Evolutionary conservation across 225 moss, liverwort and hornwort genomes (phyloP).

Genomic region (Straminergon stramineum): DNA sequence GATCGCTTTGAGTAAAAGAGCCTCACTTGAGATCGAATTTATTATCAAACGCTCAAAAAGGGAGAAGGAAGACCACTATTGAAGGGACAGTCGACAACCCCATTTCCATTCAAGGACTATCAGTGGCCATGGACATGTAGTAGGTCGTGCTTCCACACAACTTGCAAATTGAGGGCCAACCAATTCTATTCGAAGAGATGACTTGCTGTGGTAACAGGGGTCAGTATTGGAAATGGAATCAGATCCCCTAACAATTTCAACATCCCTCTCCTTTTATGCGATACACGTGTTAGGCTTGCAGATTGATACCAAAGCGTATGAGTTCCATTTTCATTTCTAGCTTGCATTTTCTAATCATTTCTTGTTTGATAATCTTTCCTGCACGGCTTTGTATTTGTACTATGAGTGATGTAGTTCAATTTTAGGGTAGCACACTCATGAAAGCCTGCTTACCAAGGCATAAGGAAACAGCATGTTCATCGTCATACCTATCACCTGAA

Average conservation of each 20-base stretch:
- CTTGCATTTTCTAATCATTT: neutral
- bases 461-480: neutral
- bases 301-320: neutral
- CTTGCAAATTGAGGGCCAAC: neutral
- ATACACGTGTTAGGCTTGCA: neutral
- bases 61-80: neutral
- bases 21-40: neutral
- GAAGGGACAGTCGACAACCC: neutral
- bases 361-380: neutral
- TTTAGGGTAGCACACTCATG: neutral
- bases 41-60: neutral
- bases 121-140: neutral
- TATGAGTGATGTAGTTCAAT: neutral
- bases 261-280: neutral
- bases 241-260: neutral
- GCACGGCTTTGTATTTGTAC: neutral
- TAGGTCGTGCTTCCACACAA: neutral
- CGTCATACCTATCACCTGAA: conserved; percentile 8
- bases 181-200: neutral
- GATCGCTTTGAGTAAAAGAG: neutral
- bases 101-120: neutral
- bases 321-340: neutral
- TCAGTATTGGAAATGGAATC: neutral
- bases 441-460: neutral
- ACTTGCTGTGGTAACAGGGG: neutral